A percentile compares a stretch with the other conserved stretches of the same genome.
Conservation (phyloP, 257 asterid genomes). For the Nicotiana noctiflora region DNA sequence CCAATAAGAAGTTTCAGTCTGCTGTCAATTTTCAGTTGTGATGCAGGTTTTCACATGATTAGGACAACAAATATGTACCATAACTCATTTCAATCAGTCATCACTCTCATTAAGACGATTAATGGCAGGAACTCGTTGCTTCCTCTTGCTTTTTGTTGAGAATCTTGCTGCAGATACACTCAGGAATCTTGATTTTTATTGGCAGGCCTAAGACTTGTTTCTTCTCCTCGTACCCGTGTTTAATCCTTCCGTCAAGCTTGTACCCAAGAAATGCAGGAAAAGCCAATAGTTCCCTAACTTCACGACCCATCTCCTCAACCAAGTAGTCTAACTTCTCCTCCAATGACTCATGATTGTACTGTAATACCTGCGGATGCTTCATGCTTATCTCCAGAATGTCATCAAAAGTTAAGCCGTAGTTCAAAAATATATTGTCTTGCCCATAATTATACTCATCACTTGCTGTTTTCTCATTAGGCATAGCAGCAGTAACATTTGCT, state of each 20-base stretch:
- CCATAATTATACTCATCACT: too few relatives aligned
- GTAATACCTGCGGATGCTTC: conserved; percentile 81
- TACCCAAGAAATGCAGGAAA: conserved; percentile 94
- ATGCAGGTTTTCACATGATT: conserved; percentile 3
- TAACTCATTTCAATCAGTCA: not conserved
- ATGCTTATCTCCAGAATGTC: conserved; percentile 80
- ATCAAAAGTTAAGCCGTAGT: conserved; percentile 62
- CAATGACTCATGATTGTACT: conserved; percentile 66
- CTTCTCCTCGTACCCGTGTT: conserved; percentile 69
- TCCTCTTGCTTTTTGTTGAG: conserved; percentile 40
- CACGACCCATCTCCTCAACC: conserved; percentile 84
- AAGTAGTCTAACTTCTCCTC: conserved; percentile 78
- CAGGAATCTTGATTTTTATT: conserved; percentile 76
- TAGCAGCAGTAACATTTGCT: too few relatives aligned
- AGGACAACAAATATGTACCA: not conserved
- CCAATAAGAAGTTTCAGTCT: too few relatives aligned
- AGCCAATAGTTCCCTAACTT: conserved; percentile 65
- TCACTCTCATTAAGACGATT: not conserved
- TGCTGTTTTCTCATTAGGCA: too few relatives aligned
- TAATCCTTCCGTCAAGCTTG: conserved; percentile 72
- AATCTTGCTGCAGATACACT: conserved; percentile 70
- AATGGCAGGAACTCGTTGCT: not conserved
- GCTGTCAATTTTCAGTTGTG: too few relatives aligned
- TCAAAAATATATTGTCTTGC: too few relatives aligned
- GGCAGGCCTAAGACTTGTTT: conserved; percentile 50